Evolutionary conservation across 169 alveolate species (phyloP).

Genomic region (Babesia sp.): DNA sequence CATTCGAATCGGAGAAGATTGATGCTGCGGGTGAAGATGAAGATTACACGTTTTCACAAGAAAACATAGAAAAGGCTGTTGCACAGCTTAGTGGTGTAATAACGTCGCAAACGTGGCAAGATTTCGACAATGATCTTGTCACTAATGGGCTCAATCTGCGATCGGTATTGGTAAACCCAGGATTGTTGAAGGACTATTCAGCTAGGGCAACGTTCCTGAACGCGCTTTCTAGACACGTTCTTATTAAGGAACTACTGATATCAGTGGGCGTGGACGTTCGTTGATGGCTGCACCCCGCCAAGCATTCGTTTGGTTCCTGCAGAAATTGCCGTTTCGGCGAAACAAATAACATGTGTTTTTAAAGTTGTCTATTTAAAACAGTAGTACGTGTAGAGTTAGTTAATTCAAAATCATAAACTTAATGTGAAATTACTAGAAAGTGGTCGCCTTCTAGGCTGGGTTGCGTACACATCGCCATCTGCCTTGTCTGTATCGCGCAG

Average conservation of each 20-base stretch:
- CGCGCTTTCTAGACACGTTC: constrained; percentile 31
- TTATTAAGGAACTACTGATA: constrained; percentile 41
- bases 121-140: constrained; percentile 55
- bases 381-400: neutral
- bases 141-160: constrained; percentile 47
- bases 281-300: neutral
- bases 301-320: neutral
- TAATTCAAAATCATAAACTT: too few relatives aligned
- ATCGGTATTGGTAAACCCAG: constrained; percentile 51
- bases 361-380: too few relatives aligned
- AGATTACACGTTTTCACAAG: constrained; percentile 14
- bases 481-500: neutral
- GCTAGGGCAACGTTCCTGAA: constrained; percentile 45
- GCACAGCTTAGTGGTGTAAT: constrained; percentile 32
- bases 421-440: too few relatives aligned
- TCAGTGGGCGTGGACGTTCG: constrained; percentile 52
- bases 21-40: constrained; percentile 11
- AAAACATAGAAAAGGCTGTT: constrained; percentile 37
- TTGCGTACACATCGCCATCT: neutral
- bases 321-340: neutral
- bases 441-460: neutral
- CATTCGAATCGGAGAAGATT: constrained; percentile 57
- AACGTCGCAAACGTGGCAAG: constrained; percentile 50
- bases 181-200: constrained; percentile 24
- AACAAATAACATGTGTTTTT: neutral